Evolutionary conservation across 805 yeast genomes (phyloP).

Genomic region (Yamadazyma philogaea): DNA sequence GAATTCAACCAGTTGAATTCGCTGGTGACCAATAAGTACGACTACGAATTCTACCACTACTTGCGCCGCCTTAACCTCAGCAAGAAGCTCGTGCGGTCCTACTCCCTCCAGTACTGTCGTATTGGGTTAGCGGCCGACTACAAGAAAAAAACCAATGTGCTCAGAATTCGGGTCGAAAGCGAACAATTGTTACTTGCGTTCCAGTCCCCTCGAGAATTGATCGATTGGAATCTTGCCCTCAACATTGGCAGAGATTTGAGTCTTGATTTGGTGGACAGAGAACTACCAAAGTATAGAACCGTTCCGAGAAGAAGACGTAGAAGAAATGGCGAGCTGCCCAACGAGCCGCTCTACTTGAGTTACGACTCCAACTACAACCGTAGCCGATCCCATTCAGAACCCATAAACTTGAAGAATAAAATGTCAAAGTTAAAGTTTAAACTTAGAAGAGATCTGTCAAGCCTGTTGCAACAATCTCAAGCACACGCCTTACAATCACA

Average conservation of each 20-base stretch:
- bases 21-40: conserved; percentile 22
- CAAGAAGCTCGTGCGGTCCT: conserved; percentile 52
- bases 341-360: background rate
- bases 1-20: conserved; percentile 16
- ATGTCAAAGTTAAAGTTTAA: conserved; percentile 23
- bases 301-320: conserved; percentile 74
- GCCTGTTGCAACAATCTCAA: background rate
- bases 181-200: conserved; percentile 77
- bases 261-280: conserved; percentile 69
- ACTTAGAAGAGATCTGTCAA: conserved; percentile 13
- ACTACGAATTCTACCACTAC: conserved; percentile 26
- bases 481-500: background rate
- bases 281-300: conserved; percentile 71
- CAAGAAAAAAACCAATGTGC: conserved; percentile 60
- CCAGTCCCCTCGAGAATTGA: conserved; percentile 57
- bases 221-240: conserved; percentile 74
- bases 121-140: conserved; percentile 87
- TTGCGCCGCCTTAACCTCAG: conserved; percentile 23
- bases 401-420: conserved; percentile 19
- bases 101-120: conserved; percentile 78
- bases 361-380: conserved; percentile 7
- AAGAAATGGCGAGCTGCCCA: conserved; percentile 10
- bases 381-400: conserved; percentile 21
- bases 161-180: conserved; percentile 76
- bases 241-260: conserved; percentile 77